Percentiles rank a stretch among this genome's conserved stretches.
These are phyloP conservation scores for Delphinella strobiligena DNA, from an alignment of 2,329 filamentous ascomycete genomes.

Conservation along the genomic window DNA sequence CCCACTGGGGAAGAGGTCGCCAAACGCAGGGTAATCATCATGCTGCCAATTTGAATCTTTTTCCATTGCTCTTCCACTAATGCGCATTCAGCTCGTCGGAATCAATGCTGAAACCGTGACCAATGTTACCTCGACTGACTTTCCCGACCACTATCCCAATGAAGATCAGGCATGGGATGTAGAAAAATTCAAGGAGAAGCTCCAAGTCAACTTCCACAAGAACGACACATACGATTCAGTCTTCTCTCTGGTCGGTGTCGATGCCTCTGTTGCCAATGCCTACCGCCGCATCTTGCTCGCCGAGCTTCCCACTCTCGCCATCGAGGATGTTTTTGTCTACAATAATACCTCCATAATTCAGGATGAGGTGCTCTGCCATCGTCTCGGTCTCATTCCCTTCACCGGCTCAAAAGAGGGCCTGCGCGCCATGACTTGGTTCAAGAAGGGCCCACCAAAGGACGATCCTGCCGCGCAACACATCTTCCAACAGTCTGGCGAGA, in stretches of 20 bases:
- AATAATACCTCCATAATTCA: constrained; percentile 98
- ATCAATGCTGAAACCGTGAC: constrained; percentile 85
- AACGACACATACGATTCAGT: constrained; percentile 65
- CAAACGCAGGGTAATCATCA: constrained; percentile 33
- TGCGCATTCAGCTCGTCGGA: constrained; percentile 49
- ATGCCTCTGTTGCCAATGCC: constrained; percentile 89
- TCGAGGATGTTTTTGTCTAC: constrained; percentile 84
- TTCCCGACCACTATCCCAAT: constrained; percentile 79
- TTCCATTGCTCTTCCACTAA: not conserved
- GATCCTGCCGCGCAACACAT: constrained; percentile 37
- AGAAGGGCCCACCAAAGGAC: constrained; percentile 49
- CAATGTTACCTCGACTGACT: constrained; percentile 80
- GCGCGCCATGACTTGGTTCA: constrained; percentile 71
- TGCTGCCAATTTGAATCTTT: not conserved
- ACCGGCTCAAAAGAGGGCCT: constrained; percentile 67
- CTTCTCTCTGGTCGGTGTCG: constrained; percentile 85
- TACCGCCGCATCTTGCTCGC: constrained; percentile 92
- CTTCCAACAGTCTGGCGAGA: constrained; percentile 33
- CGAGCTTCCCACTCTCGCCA: constrained; percentile 87
- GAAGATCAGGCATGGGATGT: constrained; percentile 76
- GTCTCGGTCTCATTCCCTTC: constrained; percentile 83
- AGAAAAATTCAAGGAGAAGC: constrained; percentile 54
- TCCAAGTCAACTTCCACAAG: constrained; percentile 71
- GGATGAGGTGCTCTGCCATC: constrained; percentile 87
- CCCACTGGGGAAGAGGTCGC: constrained; percentile 42